Evolutionary conservation across 257 asterid genomes (phyloP), one percentile per base, ranked within the genome.

Genomic region (Anisodus tanguticus): DNA sequence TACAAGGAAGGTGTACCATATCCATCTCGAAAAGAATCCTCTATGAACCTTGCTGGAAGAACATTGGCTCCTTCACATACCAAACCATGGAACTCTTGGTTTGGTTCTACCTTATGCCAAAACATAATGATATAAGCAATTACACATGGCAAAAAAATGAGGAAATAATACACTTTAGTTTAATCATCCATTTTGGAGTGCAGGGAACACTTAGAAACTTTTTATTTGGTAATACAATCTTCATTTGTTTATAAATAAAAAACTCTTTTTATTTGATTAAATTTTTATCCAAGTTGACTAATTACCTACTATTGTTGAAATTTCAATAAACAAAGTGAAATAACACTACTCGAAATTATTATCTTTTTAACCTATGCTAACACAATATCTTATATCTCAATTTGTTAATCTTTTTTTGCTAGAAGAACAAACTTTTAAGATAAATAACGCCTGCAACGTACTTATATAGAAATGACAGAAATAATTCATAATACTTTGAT

Each of bases 21-120:
- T 93, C 95, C 98, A 93, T 90, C 98, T 68, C 94, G 98, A 89
- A 97, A 97, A 84, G 98, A 91, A 92, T 97, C 98, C 88, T 97
- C 97, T 58, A 97, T 62, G 68, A 97, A 95, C 91, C 91, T 95
- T 10, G 95, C 72, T 26, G 99, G 99, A 84, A 97, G 99, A 82
- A 90, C 99, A 90, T 91, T 93, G 84, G 99, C 98, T 88, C 99
- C 99, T 90, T 97, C 99, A 85, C 98, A 95, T 62, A 95, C 98
- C 93, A 95, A 88, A 71, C 99, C 99, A 88, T 89, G 97, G 86
- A 97, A 97, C 92, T 97, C 98, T 91, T 95, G 98, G 87, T 97
- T 97, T 91, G 98, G 99, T 84, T 97, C 99, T 95, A 97, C 98
- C 99, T 97, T 92, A 83, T 92, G 88, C 91, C 91, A 90, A 89